phyloP scores from a whole-genome alignment of 2,329 filamentous ascomycete species.

The Nemania sp. region DNA sequence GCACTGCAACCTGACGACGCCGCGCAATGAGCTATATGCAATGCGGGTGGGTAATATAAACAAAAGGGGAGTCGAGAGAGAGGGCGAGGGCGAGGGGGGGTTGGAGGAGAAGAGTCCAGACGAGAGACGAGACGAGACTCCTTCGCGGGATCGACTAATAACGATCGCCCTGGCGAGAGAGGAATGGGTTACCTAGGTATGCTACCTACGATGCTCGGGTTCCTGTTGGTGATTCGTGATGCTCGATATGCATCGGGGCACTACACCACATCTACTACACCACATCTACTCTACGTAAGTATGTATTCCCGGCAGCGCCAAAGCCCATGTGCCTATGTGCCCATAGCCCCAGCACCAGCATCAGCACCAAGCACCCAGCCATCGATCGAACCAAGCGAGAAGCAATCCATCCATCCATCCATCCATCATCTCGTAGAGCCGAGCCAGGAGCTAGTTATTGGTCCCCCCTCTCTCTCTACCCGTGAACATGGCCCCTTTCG shows the following conservation, averaged over 20 bases:
- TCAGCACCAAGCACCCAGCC: neutral
- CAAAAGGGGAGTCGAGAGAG: too few species aligned
- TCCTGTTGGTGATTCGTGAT: slow-evolving; percentile 16
- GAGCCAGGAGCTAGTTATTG: slow-evolving; percentile 16
- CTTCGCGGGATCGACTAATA: slow-evolving; percentile 17
- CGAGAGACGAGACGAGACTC: neutral
- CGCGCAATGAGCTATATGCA: slow-evolving; percentile 23
- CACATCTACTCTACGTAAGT: neutral
- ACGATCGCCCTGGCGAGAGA: slow-evolving; percentile 14
- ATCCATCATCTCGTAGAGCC: slow-evolving; percentile 13
- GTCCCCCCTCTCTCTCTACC: too few species aligned
- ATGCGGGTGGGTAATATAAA: too few species aligned
- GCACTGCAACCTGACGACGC: slow-evolving; percentile 25
- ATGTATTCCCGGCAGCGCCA: neutral
- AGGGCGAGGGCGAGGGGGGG: neutral
- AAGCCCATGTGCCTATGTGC: neutral
- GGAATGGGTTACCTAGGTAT: neutral
- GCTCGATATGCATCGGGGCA: neutral
- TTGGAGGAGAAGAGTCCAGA: neutral
- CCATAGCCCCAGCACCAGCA: neutral
- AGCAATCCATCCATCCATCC: slow-evolving; percentile 4
- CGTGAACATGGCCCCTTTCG: too few species aligned
- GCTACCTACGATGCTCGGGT: neutral
- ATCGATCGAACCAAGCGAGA: slow-evolving; percentile 7
- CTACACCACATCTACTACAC: neutral